Base-by-base conservation (phyloP, 192 early-diverging fungal genomes). In the Dissophora ornata region DNA sequence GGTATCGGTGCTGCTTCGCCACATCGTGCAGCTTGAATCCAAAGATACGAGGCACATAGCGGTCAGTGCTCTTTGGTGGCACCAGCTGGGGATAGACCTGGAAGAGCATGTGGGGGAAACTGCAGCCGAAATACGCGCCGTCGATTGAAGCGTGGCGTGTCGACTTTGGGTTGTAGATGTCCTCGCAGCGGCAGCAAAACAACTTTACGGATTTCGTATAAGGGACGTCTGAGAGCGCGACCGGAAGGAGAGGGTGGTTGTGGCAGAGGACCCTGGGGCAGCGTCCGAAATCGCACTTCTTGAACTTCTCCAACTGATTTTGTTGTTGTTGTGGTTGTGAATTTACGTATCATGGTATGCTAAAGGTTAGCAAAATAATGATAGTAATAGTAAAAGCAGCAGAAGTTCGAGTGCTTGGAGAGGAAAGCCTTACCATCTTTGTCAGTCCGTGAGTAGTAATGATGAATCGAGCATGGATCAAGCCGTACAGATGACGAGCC, bases 401-500 rank as follows among this genome's bases (percentile, higher is more conserved):
- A n/a, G n/a, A n/a, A n/a, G n/a, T n/a, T n/a, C n/a, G n/a, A n/a
- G n/a, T n/a, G n/a, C n/a, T n/a, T n/a, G n/a, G 7, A 38, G 36
- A 54, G 40, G 38, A 4, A 12, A 46, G 16, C 25, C 22, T 60
- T 60, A 88, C 90, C 96, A 99, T 98, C 83, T 97, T 97, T 34
- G 85, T 84, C 62, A 98, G 84, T 11, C 98, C 98, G 51, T 94
- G 89, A 13, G 85, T 86, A 0, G 98, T 99, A 36, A 98, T 89
- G 67, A 99, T 89, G 80, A 92, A 99, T 28, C 98, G 92, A 32
- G 95, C 96, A 64, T 99, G 98, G 62, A 99, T 97, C n/a, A 99
- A 86, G 40, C 98, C 98, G 73, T 98, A 99, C 42, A 99, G 80
- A 71, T 97, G 94, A 57, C 90, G 89, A 2, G 97, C 95, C 1